phyloP scores from a whole-genome alignment of 164 flowering plant species.

The Magnolia kwangsiensis region DNA sequence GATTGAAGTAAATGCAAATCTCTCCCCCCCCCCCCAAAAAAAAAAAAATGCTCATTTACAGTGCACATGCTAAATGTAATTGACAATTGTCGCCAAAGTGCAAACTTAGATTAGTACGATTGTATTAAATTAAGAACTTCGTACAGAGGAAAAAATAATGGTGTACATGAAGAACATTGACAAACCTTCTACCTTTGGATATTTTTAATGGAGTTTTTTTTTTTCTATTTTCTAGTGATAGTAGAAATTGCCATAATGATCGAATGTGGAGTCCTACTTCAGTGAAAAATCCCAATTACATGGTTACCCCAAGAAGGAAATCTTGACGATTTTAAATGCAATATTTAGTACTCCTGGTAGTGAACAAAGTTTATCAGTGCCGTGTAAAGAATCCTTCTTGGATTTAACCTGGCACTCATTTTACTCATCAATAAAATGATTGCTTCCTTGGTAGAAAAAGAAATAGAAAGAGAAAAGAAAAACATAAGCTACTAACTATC shows the following conservation, averaged over 20 bases:
- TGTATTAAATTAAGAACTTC: not conserved
- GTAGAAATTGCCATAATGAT: not conserved
- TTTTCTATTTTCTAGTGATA: not conserved
- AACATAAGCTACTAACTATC: not conserved
- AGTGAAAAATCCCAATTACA: not conserved
- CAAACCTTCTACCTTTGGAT: not conserved
- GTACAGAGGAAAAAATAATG: not conserved
- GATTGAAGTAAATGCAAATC: no score
- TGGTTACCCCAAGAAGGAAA: not conserved
- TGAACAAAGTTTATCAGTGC: not conserved
- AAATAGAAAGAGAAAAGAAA: not conserved
- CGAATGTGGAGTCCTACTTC: not conserved
- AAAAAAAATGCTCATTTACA: no score
- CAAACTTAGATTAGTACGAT: not conserved
- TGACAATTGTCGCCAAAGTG: not conserved
- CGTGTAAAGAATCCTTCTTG: not conserved
- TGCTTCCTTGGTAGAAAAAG: no score
- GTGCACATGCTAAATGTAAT: not conserved
- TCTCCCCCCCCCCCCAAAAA: no score
- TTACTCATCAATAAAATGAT: no score
- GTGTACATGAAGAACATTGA: not conserved
- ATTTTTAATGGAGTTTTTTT: not conserved
- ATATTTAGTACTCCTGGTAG: no score
- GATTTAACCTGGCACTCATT: not conserved
- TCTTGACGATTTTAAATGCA: not conserved